Evolutionary conservation across 2,329 filamentous ascomycete species (phyloP), one percentile per base, ranked within the genome.

Genomic region (Fusarium robinianum): DNA sequence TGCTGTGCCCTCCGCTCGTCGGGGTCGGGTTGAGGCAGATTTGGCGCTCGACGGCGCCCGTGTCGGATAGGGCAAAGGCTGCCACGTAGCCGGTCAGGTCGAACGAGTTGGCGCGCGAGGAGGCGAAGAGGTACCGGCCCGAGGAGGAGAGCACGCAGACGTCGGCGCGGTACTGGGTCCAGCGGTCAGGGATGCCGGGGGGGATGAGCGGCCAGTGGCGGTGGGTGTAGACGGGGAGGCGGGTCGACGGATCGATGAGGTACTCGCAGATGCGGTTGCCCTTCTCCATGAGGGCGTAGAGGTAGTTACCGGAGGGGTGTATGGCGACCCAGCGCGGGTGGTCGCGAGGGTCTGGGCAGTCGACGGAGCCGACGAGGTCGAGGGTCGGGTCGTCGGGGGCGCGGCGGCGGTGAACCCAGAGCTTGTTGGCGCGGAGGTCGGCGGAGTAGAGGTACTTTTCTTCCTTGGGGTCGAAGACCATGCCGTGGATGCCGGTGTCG

Each of bases 291-390:
- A 95, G 76, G 6, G 81, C 88, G 70, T 95, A 95, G 43, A 95
- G 77, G 67, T 90, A 90, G 45, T 83, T 79, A 14, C 88, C 88
- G 1, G 80, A 80, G 3, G 85, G 85, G 66, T 92, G 87, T 65
- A 95, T 85, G 57, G 88, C 88, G 10, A 95, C 87, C 90, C 90
- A 95, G 61, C 90, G 81, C 11, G 90, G 90, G 66, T 94, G 90
- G 67, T 95, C 90, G 49, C 77, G 77, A 3, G 79, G 70, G 31
- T 78, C 76, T 0, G 88, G 88, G 18, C 88, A 88, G 51, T 86
- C 80, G 22, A 91, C 76, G 62, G 78, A 83, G 55, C 87, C 88
- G 41, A 92, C 78, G 14, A 90, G 78, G 34, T 81, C 77, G 44
- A 94, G 70, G 12, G 54, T 46, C 12, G 58, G 45, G 15, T 46